phyloP scores from a whole-genome alignment of 2,329 filamentous ascomycete species.

The Trichoderma atrobrunneum region DNA sequence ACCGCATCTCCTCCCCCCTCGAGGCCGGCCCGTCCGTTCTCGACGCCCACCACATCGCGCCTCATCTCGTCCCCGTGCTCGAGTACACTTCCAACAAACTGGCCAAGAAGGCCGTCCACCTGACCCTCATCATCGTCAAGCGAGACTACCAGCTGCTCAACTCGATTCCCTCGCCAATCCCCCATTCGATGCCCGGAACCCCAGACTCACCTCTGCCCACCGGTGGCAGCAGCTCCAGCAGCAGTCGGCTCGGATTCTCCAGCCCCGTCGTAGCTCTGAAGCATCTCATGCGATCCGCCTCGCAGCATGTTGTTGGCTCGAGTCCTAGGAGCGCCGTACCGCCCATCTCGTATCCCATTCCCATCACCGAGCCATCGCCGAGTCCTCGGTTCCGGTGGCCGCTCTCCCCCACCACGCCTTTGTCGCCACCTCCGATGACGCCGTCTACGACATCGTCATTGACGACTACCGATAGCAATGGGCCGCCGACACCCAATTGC shows the following conservation, averaged over 20 bases:
- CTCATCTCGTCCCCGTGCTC: conserved; percentile 52
- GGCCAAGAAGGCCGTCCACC: conserved; percentile 52
- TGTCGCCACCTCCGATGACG: conserved; percentile 45
- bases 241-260: conserved; percentile 33
- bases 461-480: conserved; percentile 33
- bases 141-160: conserved; percentile 55
- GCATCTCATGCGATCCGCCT: conserved; percentile 31
- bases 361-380: conserved; percentile 31
- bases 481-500: conserved; percentile 34
- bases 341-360: conserved; percentile 35
- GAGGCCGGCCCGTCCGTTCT: conserved; percentile 61
- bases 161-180: conserved; percentile 24
- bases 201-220: conserved; percentile 27
- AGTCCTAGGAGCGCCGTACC: conserved; percentile 26
- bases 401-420: conserved; percentile 39
- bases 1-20: conserved; percentile 59
- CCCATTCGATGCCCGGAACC: conserved; percentile 27
- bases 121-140: conserved; percentile 57
- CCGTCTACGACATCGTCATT: conserved; percentile 44
- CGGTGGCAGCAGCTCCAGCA: conserved; percentile 19
- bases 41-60: conserved; percentile 56
- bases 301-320: conserved; percentile 23
- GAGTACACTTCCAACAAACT: conserved; percentile 58
- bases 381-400: conserved; percentile 32
- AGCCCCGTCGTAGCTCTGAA: conserved; percentile 35